A percentile compares a stretch with the other conserved stretches of the same genome.
Conservation (phyloP, 2,329 filamentous ascomycete species). For the Diaporthe destruens region DNA sequence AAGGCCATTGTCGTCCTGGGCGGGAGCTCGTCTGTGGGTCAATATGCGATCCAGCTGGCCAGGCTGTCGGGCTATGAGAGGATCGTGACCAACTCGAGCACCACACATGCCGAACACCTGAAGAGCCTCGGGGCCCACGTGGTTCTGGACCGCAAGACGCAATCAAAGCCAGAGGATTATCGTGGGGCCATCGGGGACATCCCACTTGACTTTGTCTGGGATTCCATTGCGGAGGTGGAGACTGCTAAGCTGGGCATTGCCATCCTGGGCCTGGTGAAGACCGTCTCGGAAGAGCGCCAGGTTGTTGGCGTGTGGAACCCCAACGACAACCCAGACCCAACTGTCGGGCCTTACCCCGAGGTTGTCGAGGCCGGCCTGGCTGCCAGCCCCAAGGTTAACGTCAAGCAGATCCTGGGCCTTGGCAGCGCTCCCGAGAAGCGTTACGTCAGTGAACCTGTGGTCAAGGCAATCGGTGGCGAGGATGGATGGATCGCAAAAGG, state of each 20-base stretch:
- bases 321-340: slow-evolving; percentile 34
- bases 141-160: slow-evolving; percentile 44
- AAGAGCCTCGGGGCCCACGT: slow-evolving; percentile 44
- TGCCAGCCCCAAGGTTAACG: slow-evolving; percentile 29
- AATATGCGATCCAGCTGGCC: slow-evolving; percentile 59
- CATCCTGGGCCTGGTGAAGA: slow-evolving; percentile 42
- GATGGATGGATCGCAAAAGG: slow-evolving; percentile 50
- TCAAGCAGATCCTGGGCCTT: slow-evolving; percentile 41
- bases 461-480: slow-evolving; percentile 46
- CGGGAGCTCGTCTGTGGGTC: slow-evolving; percentile 53
- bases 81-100: slow-evolving; percentile 53
- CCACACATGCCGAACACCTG: slow-evolving; percentile 52
- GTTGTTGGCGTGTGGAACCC: slow-evolving; percentile 42
- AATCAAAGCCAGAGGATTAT: slow-evolving; percentile 46
- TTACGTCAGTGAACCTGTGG: slow-evolving; percentile 49
- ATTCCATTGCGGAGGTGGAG: slow-evolving; percentile 48
- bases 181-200: slow-evolving; percentile 45
- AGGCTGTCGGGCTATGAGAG: slow-evolving; percentile 57
- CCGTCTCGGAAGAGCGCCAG: slow-evolving; percentile 43
- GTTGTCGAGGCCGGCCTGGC: slow-evolving; percentile 41
- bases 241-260: slow-evolving; percentile 50
- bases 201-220: slow-evolving; percentile 49
- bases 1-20: slow-evolving; percentile 54
- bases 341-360: slow-evolving; percentile 33
- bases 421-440: slow-evolving; percentile 47